Conservation (phyloP, 768 basidiomycete genomes). For the Boletus sp. region DNA sequence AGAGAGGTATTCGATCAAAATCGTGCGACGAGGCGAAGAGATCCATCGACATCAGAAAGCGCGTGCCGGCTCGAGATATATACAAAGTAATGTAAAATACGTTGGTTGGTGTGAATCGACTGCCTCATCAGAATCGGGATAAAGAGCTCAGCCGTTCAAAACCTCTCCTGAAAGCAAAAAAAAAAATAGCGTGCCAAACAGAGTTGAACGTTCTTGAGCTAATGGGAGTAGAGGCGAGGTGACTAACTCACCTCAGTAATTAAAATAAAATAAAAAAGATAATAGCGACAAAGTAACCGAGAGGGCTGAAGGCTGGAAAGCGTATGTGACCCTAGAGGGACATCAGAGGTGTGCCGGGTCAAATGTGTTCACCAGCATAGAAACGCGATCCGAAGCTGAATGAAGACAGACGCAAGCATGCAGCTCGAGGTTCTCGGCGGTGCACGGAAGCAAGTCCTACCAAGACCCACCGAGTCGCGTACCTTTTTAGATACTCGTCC, state of each 20-base stretch:
- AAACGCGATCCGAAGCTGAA: not conserved
- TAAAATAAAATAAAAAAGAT: not conserved
- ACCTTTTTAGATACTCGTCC: not conserved
- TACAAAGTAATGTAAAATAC: not conserved
- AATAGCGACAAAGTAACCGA: not conserved
- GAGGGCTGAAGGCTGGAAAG: not conserved
- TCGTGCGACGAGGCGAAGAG: not conserved
- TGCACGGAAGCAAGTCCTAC: not conserved
- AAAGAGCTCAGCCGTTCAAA: not conserved
- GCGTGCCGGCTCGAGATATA: not conserved
- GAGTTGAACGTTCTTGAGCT: not conserved
- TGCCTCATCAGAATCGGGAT: not conserved
- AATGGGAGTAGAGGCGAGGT: not conserved
- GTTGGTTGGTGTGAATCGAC: not conserved
- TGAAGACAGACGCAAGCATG: not conserved
- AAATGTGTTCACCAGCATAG: not conserved
- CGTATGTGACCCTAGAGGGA: not conserved
- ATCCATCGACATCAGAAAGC: not conserved
- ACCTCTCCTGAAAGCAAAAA: not conserved
- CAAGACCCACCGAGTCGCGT: not conserved
- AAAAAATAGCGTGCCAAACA: not conserved
- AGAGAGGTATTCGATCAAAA: not conserved
- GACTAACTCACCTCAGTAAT: too few species aligned
- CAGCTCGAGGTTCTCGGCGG: not conserved
- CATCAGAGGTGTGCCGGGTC: too few species aligned